Evolutionary conservation across 208 protist species (phyloP).

Genomic region (Acanthamoeba castellanii): DNA sequence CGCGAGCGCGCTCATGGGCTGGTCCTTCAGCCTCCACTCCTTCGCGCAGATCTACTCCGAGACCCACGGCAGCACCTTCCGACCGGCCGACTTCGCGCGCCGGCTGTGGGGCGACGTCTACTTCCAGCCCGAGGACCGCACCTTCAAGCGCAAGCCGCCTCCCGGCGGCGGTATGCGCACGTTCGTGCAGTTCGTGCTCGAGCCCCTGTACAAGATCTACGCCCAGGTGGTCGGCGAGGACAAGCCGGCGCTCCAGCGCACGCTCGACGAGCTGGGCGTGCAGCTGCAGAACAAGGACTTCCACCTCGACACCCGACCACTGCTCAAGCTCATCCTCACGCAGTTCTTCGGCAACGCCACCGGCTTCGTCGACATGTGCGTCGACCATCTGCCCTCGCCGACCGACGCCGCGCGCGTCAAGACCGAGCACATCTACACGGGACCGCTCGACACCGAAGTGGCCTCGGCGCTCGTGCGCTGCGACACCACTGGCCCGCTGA

Average conservation of each 20-base stretch:
- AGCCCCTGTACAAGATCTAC: constrained; percentile 99
- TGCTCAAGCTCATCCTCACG: constrained; percentile 86
- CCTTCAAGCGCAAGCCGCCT: constrained; percentile 83
- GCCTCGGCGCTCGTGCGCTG: constrained; percentile 85
- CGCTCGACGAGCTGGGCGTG: constrained; percentile 86
- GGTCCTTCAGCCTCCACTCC: constrained; percentile 95
- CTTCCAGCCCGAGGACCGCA: constrained; percentile 87
- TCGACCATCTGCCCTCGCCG: constrained; percentile 89
- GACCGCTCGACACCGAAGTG: constrained; percentile 81
- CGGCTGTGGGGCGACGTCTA: constrained; percentile 98
- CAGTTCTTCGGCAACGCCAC: constrained; percentile 88
- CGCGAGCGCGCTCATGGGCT: constrained; percentile 90
- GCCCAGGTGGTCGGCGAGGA: constrained; percentile 83
- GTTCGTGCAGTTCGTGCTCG: constrained; percentile 99
- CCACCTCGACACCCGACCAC: constrained; percentile 84
- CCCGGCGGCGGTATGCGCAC: constrained; percentile 83
- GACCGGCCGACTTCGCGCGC: constrained; percentile 90
- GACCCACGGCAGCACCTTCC: constrained; percentile 87
- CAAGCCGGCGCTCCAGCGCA: constrained; percentile 6
- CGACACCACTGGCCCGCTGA: constrained; percentile 87
- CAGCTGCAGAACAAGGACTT: constrained; percentile 84
- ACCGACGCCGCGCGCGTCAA: constrained; percentile 74
- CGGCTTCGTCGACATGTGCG: constrained; percentile 91
- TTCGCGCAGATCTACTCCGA: constrained; percentile 96
- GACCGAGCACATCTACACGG: constrained; percentile 88